Evolutionary conservation across 257 asterid species (phyloP).

Genomic region (Galeopsis tetrahit): DNA sequence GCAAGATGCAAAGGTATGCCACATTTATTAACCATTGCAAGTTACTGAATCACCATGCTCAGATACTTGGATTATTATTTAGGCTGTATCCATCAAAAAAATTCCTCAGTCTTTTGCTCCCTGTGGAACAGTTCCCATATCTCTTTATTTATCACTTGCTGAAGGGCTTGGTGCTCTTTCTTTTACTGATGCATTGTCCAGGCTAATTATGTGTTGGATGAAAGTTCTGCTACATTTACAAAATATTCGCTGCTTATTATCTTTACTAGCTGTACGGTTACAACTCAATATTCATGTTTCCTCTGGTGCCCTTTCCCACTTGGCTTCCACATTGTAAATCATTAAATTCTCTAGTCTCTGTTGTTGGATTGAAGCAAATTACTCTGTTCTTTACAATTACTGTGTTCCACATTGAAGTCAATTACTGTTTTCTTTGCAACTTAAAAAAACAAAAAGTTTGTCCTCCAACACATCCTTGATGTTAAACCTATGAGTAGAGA

Average conservation of each 20-base stretch:
- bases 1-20: conserved; percentile 90
- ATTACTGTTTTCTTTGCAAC: no score
- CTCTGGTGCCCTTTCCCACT: background rate
- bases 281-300: background rate
- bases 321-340: background rate
- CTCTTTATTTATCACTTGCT: conserved; percentile 4
- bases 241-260: background rate
- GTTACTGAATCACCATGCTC: conserved; percentile 22
- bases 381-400: background rate
- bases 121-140: background rate
- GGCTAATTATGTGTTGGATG: background rate
- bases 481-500: background rate
- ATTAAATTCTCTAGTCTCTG: background rate
- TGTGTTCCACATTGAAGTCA: no score
- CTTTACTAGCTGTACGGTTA: background rate
- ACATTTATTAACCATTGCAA: conserved; percentile 19
- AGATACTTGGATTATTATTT: conserved; percentile 8
- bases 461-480: background rate
- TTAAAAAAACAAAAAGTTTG: background rate
- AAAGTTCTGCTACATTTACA: background rate
- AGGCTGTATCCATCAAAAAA: conserved; percentile 2
- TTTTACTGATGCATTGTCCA: background rate
- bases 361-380: background rate
- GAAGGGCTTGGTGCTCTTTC: conserved; percentile 19
- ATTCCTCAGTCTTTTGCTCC: background rate